phyloP scores from a whole-genome alignment of 192 early-diverging fungal species.

The Coemansia javaensis region DNA sequence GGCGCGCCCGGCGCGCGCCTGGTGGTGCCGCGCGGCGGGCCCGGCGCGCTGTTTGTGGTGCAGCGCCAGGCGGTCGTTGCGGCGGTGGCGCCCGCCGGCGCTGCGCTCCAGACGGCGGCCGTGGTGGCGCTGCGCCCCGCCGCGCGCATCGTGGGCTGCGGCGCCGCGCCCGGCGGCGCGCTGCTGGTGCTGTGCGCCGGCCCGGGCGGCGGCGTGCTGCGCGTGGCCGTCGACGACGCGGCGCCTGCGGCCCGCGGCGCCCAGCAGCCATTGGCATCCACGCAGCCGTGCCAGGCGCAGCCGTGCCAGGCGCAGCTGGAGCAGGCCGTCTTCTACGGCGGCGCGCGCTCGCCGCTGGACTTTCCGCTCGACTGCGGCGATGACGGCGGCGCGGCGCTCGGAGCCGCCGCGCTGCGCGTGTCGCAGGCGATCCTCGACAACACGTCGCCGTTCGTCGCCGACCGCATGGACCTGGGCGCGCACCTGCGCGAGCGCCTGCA shows the following conservation, averaged over 20 bases:
- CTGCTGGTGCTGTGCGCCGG: constrained; percentile 21
- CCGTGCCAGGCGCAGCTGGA: constrained; percentile 31
- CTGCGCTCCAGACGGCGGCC: constrained; percentile 29
- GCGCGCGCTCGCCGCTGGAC: constrained; percentile 21
- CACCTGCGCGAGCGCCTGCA: constrained; percentile 35
- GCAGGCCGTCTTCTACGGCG: constrained; percentile 47
- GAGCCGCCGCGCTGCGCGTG: constrained; percentile 27
- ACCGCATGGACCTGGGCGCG: constrained; percentile 31
- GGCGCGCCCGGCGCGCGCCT: constrained; percentile 13
- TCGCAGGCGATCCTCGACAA: constrained; percentile 33
- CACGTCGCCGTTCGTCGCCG: constrained; percentile 35
- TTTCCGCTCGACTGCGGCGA: constrained; percentile 15
- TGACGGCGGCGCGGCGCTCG: constrained; percentile 22
- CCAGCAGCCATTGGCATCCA: no score
- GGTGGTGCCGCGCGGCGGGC: constrained; percentile 24
- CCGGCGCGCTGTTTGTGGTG: constrained; percentile 21
- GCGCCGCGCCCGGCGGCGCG: constrained; percentile 3
- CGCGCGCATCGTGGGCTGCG: constrained; percentile 16
- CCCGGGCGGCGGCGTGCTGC: constrained; percentile 39
- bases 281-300: no score
- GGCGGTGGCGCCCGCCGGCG: constrained; percentile 1
- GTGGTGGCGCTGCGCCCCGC: constrained; percentile 18
- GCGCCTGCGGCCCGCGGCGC: neutral
- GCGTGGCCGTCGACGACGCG: constrained; percentile 15
- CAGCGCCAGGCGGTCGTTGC: constrained; percentile 7